phyloP scores from a whole-genome alignment of 2,329 filamentous ascomycete genomes.

The Aureobasidium sp. region DNA sequence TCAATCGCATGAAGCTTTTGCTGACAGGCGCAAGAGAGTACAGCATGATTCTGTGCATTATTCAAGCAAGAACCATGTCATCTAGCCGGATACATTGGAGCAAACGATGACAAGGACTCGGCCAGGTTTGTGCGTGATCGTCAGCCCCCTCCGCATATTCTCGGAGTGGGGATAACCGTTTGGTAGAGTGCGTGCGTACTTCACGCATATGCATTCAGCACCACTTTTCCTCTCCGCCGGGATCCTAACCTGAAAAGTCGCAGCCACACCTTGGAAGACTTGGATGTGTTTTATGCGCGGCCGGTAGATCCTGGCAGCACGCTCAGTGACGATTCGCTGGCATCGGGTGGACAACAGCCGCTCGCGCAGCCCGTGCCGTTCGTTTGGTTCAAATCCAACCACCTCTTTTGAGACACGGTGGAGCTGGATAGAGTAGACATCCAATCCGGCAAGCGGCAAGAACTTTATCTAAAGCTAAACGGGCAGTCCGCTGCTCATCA shows the following conservation, averaged over 20 bases:
- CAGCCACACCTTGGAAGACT: slow-evolving; percentile 11
- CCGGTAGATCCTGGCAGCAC: slow-evolving; percentile 6
- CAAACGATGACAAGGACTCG: not conserved
- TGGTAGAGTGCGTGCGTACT: not conserved
- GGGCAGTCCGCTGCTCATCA: not conserved
- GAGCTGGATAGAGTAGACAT: slow-evolving; percentile 1
- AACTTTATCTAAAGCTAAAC: slow-evolving; percentile 1
- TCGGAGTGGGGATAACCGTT: slow-evolving; percentile 7
- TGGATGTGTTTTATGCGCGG: not conserved
- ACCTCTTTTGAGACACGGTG: slow-evolving; percentile 12
- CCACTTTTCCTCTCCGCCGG: slow-evolving; percentile 1
- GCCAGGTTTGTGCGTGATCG: slow-evolving; percentile 9
- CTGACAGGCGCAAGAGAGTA: not conserved
- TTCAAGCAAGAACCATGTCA: not conserved
- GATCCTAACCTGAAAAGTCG: not conserved
- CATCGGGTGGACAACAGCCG: slow-evolving; percentile 4
- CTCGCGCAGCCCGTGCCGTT: slow-evolving; percentile 1
- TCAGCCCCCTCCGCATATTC: slow-evolving; percentile 7
- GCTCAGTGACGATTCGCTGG: slow-evolving; percentile 3
- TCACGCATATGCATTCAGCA: not conserved
- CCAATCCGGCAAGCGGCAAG: slow-evolving; percentile 7
- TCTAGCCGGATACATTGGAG: not conserved
- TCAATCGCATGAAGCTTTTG: not conserved
- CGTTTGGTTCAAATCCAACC: slow-evolving; percentile 1
- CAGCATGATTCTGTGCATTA: not conserved